phyloP scores from a whole-genome alignment of 106 monocot genomes.

The Posidonia australis region DNA sequence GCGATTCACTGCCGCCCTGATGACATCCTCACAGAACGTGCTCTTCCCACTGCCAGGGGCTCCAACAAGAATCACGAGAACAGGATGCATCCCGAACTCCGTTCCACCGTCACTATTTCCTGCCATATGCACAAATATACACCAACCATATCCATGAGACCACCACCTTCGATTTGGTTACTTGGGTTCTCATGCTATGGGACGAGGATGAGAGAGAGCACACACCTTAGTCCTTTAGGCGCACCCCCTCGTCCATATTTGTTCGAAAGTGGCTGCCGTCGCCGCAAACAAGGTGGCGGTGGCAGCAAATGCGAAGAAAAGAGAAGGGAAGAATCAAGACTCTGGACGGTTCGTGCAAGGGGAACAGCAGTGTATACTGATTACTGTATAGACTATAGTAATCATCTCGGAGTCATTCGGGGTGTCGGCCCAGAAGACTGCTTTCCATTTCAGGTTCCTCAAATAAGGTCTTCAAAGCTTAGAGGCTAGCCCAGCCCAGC shows the following conservation, averaged over 20 bases:
- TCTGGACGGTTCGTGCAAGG: too few species aligned
- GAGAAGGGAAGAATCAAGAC: too few species aligned
- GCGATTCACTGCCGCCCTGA: conserved; percentile 7
- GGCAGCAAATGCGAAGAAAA: too few species aligned
- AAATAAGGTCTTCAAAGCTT: too few species aligned
- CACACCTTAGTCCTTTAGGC: neutral
- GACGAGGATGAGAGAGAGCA: neutral
- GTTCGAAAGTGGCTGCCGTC: neutral
- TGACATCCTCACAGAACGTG: conserved; percentile 26
- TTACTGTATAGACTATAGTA: too few species aligned
- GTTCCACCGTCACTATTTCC: conserved; percentile 1
- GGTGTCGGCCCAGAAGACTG: too few species aligned
- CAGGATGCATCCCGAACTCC: neutral
- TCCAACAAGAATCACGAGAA: conserved; percentile 17
- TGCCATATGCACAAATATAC: neutral
- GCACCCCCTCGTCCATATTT: neutral
- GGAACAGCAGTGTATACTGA: too few species aligned
- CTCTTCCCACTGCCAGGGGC: conserved; percentile 34
- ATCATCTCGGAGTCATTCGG: too few species aligned
- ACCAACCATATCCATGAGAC: neutral
- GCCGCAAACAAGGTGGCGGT: neutral
- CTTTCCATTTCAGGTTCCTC: too few species aligned
- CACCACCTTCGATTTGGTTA: neutral
- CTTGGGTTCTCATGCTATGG: neutral
- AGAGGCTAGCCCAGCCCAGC: too few species aligned